Evolutionary conservation across 1,139 yeast genomes (phyloP).

Genomic region (Maudiozyma humilis): DNA sequence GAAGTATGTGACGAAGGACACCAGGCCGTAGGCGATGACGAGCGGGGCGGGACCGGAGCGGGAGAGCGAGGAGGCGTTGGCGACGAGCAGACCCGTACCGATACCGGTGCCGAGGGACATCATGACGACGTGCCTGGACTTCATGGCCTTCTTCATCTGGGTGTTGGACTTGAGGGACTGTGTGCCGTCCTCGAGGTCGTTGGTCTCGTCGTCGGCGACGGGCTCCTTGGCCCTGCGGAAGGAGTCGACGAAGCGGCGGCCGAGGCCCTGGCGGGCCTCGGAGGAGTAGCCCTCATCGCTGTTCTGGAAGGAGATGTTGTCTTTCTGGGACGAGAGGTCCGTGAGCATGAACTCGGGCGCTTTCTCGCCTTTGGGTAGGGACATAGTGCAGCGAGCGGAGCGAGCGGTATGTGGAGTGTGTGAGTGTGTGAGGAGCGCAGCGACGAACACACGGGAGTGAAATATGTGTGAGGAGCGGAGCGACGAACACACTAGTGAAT

Average conservation of each 20-base stretch:
- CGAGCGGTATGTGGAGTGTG: background rate
- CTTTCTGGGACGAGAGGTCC: slow-evolving; percentile 6
- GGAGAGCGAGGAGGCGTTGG: slow-evolving; percentile 57
- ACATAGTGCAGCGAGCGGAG: background rate
- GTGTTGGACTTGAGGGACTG: slow-evolving; percentile 9
- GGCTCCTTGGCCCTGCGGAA: slow-evolving; percentile 20
- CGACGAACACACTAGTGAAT: no score
- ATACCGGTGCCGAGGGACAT: slow-evolving; percentile 79
- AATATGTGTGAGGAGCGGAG: no score
- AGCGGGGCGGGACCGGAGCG: slow-evolving; percentile 77
- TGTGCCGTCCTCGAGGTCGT: slow-evolving; percentile 17
- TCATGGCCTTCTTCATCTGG: slow-evolving; percentile 39
- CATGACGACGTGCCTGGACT: slow-evolving; percentile 49
- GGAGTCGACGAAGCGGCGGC: slow-evolving; percentile 22
- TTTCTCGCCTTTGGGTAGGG: slow-evolving; percentile 5
- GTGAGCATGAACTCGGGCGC: slow-evolving; percentile 5
- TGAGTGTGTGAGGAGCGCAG: background rate
- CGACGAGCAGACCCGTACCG: slow-evolving; percentile 71
- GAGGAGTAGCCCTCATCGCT: slow-evolving; percentile 1
- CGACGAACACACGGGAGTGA: background rate
- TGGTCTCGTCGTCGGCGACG: slow-evolving; percentile 6
- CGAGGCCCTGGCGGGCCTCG: slow-evolving; percentile 1
- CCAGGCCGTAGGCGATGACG: slow-evolving; percentile 56
- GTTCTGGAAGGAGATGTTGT: slow-evolving; percentile 3
- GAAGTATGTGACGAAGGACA: slow-evolving; percentile 60